These are phyloP conservation scores for Pholiota microspora DNA, from an alignment of 768 basidiomycete genomes.

Conservation along the genomic window DNA sequence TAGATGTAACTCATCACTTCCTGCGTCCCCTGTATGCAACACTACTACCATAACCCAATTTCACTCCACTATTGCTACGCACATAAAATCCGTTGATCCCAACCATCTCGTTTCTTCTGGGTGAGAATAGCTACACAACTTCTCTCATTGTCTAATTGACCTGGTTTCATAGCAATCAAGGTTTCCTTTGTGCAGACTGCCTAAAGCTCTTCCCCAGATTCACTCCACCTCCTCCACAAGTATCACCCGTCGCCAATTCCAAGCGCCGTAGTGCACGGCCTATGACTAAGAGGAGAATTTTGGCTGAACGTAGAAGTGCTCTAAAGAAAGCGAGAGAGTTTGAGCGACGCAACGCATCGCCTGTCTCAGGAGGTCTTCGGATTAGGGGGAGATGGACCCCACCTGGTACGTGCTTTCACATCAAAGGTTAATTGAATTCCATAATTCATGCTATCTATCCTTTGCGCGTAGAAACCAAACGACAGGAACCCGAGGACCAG, in stretches of 20 bases:
- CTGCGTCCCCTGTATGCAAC: constrained; percentile 40
- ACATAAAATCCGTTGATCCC: constrained; percentile 47
- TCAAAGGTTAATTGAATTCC: background rate
- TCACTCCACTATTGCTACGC: constrained; percentile 45
- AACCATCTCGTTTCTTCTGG: constrained; percentile 68
- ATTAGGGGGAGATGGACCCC: constrained; percentile 63
- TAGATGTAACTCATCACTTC: constrained; percentile 59
- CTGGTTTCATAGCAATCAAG: constrained; percentile 38
- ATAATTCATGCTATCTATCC: constrained; percentile 2
- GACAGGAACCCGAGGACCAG: constrained; percentile 35
- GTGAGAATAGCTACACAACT: constrained; percentile 32
- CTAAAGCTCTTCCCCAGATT: constrained; percentile 47
- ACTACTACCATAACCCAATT: constrained; percentile 55
- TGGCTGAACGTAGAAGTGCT: constrained; percentile 46
- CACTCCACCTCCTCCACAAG: constrained; percentile 35
- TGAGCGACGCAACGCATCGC: constrained; percentile 26
- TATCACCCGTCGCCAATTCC: constrained; percentile 38
- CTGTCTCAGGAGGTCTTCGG: constrained; percentile 38
- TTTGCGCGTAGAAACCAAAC: constrained; percentile 34
- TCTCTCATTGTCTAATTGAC: background rate
- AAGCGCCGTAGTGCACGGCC: constrained; percentile 38
- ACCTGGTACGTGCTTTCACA: constrained; percentile 36
- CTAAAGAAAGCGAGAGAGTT: constrained; percentile 42
- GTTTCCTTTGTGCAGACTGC: constrained; percentile 59
- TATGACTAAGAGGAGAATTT: constrained; percentile 43